phyloP scores from a whole-genome alignment of 441 rosid species.

The Populus hybrid region DNA sequence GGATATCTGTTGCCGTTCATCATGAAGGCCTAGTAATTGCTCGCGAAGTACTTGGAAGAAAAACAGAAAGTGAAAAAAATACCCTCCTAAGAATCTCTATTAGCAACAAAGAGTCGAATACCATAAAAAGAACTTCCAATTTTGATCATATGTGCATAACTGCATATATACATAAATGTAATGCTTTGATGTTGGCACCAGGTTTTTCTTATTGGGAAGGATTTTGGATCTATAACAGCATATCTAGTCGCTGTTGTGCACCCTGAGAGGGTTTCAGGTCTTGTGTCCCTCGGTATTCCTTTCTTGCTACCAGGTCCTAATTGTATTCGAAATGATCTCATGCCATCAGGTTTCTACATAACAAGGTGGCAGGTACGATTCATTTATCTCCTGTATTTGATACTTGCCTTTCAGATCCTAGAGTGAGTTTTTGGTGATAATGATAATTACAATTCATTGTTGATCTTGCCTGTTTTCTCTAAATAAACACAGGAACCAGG shows the following conservation, averaged over 20 bases:
- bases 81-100: too few species aligned
- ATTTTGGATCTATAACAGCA: constrained; percentile 8
- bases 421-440: neutral
- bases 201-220: constrained; percentile 17
- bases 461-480: neutral
- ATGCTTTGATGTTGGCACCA: neutral
- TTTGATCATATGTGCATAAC: neutral
- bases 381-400: neutral
- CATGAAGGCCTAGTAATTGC: too few species aligned
- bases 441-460: neutral
- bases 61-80: too few species aligned
- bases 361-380: constrained; percentile 18
- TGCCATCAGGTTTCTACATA: constrained; percentile 22
- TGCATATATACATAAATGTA: too few species aligned
- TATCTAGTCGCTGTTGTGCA: constrained; percentile 5
- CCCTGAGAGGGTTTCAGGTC: constrained; percentile 8
- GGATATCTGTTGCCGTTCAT: too few species aligned
- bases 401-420: neutral
- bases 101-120: too few species aligned
- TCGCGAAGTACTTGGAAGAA: too few species aligned
- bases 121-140: neutral
- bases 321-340: neutral
- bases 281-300: constrained; percentile 15
- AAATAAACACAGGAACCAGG: constrained; percentile 33
- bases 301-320: constrained; percentile 19